Conservation (phyloP, 495 filamentous ascomycete species). For the Penicillium diatomitis region DNA sequence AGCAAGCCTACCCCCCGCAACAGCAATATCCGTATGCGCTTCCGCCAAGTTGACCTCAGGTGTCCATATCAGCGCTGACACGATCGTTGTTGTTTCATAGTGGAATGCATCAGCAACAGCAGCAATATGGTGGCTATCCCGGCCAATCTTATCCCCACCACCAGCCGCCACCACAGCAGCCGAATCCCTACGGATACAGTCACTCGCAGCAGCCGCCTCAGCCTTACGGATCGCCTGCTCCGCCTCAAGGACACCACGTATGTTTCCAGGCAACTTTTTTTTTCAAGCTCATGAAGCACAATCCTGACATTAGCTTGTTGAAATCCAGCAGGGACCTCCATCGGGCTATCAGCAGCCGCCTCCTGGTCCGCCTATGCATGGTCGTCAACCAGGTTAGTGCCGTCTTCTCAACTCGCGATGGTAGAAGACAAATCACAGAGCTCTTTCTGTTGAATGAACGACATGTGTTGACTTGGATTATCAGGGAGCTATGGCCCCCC, state of each 20-base stretch:
- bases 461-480: neutral
- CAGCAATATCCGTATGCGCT: constrained; percentile 30
- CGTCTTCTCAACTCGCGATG: neutral
- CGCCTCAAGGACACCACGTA: constrained; percentile 38
- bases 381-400: constrained; percentile 27
- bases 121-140: constrained; percentile 38
- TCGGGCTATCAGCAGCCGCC: constrained; percentile 31
- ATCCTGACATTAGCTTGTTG: constrained; percentile 1
- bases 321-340: constrained; percentile 14
- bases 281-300: neutral
- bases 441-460: no score
- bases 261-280: neutral
- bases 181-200: constrained; percentile 39
- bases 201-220: constrained; percentile 34
- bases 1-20: constrained; percentile 25
- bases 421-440: no score
- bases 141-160: constrained; percentile 40
- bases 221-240: constrained; percentile 31
- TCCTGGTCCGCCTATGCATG: constrained; percentile 18
- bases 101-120: constrained; percentile 27
- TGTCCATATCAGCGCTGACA: constrained; percentile 1
- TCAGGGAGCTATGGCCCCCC: constrained; percentile 9
- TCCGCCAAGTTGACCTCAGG: constrained; percentile 9
- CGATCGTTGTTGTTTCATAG: constrained; percentile 9
- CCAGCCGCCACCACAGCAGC: constrained; percentile 22